These are phyloP conservation scores for Saccharomycopsis sp. DNA, from an alignment of 805 yeast species.

Conservation along the genomic window DNA sequence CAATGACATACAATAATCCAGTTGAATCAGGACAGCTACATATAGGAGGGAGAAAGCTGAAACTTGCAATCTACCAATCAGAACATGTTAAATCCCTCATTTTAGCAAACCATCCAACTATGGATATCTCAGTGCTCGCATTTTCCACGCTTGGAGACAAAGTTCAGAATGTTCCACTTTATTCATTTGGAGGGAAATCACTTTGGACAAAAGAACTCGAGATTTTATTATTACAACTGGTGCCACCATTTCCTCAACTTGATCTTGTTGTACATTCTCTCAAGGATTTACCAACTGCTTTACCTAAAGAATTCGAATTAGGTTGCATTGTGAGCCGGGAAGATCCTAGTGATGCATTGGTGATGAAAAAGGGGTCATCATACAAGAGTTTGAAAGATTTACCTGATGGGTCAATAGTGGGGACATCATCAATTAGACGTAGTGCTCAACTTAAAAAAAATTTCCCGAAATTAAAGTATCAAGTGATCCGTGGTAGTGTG, in stretches of 20 bases:
- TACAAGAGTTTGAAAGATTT: constrained; percentile 63
- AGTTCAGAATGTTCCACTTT: constrained; percentile 75
- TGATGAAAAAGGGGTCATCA: constrained; percentile 60
- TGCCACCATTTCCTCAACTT: constrained; percentile 58
- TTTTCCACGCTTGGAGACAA: constrained; percentile 87
- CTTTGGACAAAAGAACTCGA: constrained; percentile 96
- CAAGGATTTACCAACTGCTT: constrained; percentile 85
- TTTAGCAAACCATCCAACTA: constrained; percentile 51
- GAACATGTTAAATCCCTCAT: constrained; percentile 62
- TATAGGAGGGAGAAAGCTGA: constrained; percentile 87
- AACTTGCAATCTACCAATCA: constrained; percentile 81
- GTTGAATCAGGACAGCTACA: constrained; percentile 22
- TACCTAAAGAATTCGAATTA: constrained; percentile 84
- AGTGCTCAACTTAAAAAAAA: constrained; percentile 81
- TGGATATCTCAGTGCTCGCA: constrained; percentile 70
- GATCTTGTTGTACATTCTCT: constrained; percentile 91
- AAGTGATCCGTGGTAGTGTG: constrained; percentile 78
- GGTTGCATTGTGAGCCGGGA: constrained; percentile 84
- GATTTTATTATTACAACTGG: constrained; percentile 54
- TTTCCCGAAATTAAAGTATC: constrained; percentile 71
- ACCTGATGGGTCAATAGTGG: constrained; percentile 82
- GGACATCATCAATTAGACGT: constrained; percentile 91
- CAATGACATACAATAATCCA: constrained; percentile 21
- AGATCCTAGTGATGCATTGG: constrained; percentile 90
- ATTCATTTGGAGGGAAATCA: constrained; percentile 93